Evolutionary conservation across 345 rosid genomes (phyloP), one percentile per base, ranked within the genome.

Genomic region (Boechera divaricarpa): DNA sequence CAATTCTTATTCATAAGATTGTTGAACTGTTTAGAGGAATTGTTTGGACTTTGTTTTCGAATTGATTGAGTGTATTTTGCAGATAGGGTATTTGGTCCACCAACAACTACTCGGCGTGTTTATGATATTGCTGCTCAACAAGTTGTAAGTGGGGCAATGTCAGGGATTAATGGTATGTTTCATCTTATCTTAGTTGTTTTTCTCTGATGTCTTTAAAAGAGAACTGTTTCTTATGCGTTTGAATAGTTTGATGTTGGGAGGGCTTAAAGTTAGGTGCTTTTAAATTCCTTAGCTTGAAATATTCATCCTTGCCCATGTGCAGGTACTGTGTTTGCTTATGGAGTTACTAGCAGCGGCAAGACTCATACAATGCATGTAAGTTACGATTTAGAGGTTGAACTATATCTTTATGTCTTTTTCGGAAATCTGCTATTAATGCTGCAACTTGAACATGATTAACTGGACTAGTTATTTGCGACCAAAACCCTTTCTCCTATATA

Each of bases 281-380:
- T 10, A 7, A 56, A 71, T 26, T 38, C 62, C 4, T 65, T 65
- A n/a, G 26, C 52, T 38, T 57, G 49, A 63, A 18, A 47, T 7
- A 33, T 56, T 11, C 15, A 15, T 79, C 35, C 35, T 73, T 79
- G 38, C 38, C 58, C 28, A 16, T 73, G 28, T 68, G 69, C 84
- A 94, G 98, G 97, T 52, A 91, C 97, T 26, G 94, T 94, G 45
- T 94, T 94, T 90, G 98, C 98, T 16, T 94, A 94, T 89, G 97
- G 98, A 72, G 98, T 91, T 77, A 91, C 98, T 59, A 93, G 98
- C 58, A 93, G 97, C 66, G 97, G 98, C 75, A 93, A 93, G 86
- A 93, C 97, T 79, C 98, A 91, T 72, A 93, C 98, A 53, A 93
- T 93, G 98, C 98, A 93, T 73, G 95, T 91, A 89, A 88, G 98